These are phyloP conservation scores for Pythium aphanidermatum DNA, from an alignment of 352 stramenopile species.

Conservation along the genomic window DNA sequence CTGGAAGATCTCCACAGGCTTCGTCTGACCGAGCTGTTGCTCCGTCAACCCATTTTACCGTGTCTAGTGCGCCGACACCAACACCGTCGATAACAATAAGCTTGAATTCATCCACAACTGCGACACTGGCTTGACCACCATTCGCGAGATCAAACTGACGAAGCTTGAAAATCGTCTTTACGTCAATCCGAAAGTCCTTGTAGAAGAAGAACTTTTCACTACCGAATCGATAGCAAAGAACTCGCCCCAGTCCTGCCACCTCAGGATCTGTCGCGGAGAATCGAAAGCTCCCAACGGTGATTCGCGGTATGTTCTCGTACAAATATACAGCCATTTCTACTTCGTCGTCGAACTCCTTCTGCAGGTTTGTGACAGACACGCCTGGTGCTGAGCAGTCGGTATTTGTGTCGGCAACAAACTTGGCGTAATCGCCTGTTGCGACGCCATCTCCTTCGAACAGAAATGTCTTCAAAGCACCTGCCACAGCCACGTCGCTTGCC, in stretches of 20 bases:
- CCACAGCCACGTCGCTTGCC: slow-evolving; percentile 33
- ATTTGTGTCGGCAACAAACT: slow-evolving; percentile 37
- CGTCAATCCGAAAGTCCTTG: slow-evolving; percentile 41
- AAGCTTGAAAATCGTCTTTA: slow-evolving; percentile 55
- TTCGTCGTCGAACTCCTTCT: slow-evolving; percentile 61
- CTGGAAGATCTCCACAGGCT: slow-evolving; percentile 30
- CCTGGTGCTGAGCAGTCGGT: slow-evolving; percentile 32
- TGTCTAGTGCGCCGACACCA: slow-evolving; percentile 40
- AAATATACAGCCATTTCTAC: slow-evolving; percentile 65
- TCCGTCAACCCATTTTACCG: slow-evolving; percentile 44
- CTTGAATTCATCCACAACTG: slow-evolving; percentile 57
- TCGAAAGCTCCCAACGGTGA: slow-evolving; percentile 44
- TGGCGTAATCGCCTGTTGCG: slow-evolving; percentile 44
- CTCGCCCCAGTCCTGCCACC: slow-evolving; percentile 31
- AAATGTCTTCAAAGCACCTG: slow-evolving; percentile 48
- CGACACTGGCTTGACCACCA: slow-evolving; percentile 28
- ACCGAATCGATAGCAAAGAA: slow-evolving; percentile 60
- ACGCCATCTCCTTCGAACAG: slow-evolving; percentile 61
- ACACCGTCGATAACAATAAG: slow-evolving; percentile 44
- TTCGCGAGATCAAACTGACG: slow-evolving; percentile 15
- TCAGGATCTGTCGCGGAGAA: slow-evolving; percentile 25
- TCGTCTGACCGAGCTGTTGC: slow-evolving; percentile 10
- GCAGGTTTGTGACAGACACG: slow-evolving; percentile 40
- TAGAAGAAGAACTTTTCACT: slow-evolving; percentile 52
- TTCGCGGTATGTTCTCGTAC: slow-evolving; percentile 38